phyloP scores from a whole-genome alignment of 2,329 filamentous ascomycete species.

The Dactylonectria estremocensis region DNA sequence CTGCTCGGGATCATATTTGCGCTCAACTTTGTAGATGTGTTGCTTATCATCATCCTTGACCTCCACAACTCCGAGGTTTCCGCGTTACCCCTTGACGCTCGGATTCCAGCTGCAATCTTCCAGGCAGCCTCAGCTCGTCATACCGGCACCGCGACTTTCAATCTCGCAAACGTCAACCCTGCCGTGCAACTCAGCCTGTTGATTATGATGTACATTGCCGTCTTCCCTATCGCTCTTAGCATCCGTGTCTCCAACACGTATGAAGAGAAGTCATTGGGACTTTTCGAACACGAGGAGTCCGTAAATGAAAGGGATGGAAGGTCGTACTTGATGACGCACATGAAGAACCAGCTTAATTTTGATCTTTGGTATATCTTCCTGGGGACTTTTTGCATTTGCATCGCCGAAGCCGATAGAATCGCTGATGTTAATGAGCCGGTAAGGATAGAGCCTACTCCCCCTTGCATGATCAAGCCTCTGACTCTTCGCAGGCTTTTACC shows the following conservation, averaged over 20 bases:
- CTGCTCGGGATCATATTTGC: constrained; percentile 65
- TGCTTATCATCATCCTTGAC: constrained; percentile 68
- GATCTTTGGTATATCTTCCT: constrained; percentile 60
- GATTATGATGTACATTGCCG: constrained; percentile 77
- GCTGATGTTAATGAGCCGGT: constrained; percentile 47
- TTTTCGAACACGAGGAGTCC: constrained; percentile 60
- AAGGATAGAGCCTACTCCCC: background rate
- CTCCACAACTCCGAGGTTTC: constrained; percentile 67
- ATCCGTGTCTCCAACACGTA: constrained; percentile 74
- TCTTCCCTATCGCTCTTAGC: constrained; percentile 73
- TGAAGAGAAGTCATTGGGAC: constrained; percentile 73
- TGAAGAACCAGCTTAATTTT: constrained; percentile 58
- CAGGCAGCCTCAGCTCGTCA: constrained; percentile 67
- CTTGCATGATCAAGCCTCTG: background rate
- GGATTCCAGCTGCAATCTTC: constrained; percentile 71
- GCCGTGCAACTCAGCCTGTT: constrained; percentile 71
- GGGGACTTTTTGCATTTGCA: constrained; percentile 56
- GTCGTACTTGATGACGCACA: constrained; percentile 53
- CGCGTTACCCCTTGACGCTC: constrained; percentile 59
- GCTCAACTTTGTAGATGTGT: constrained; percentile 68
- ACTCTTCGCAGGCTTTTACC: constrained; percentile 44
- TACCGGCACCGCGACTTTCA: constrained; percentile 66
- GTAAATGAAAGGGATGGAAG: constrained; percentile 51
- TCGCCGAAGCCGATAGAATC: constrained; percentile 48
- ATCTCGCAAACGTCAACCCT: constrained; percentile 65